Evolutionary conservation across 768 basidiomycete genomes (phyloP), one percentile per base, ranked within the genome.

Genomic region (Sarcodon sp.): DNA sequence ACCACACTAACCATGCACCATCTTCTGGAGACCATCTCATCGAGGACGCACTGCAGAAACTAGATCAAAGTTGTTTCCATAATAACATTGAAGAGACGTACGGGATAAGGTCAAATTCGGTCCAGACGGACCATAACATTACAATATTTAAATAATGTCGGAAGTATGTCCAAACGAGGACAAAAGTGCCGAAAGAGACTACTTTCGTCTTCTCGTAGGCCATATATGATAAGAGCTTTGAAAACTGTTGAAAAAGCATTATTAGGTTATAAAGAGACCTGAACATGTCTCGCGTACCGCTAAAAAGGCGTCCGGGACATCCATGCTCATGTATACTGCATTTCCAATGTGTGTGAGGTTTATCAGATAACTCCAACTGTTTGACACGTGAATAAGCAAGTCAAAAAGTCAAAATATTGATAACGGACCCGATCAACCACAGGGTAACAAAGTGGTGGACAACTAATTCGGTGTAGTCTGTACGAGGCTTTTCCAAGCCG

Each of bases 281-380:
- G 15, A 15, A 11, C 2, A 3, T 11, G 4, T 21, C 9, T 39
- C 27, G 67, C 84, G 54, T 53, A 90, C 84, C 10, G 88, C 91
- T 10, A 99, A 71, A 64, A 85, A 87, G 33, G 79, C 66, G 60
- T 99, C 96, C 0, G 93, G 90, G 15, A 93, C 72, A 67, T 99
- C 96, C 96, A 98, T 98, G 61, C 91, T 96, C 66, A 93, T 73
- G 57, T 83, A 98, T 31, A 99, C 77, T 5, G 91, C 84, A 53
- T 87, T 86, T 8, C 96, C 96, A 38, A 98, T 92, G 46, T 76
- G 64, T 0, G 92, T 97, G 46, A 90, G 38, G 64, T 89, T 92
- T 54, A 80, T 51, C 33, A 81, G 54, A 57, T 90, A 88, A 55
- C 87, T 90, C 87, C 89, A 89, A 35, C 88, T 90, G 58, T 27